phyloP scores from a whole-genome alignment of 2,329 filamentous ascomycete genomes.

The Hypoxylon rubiginosum region DNA sequence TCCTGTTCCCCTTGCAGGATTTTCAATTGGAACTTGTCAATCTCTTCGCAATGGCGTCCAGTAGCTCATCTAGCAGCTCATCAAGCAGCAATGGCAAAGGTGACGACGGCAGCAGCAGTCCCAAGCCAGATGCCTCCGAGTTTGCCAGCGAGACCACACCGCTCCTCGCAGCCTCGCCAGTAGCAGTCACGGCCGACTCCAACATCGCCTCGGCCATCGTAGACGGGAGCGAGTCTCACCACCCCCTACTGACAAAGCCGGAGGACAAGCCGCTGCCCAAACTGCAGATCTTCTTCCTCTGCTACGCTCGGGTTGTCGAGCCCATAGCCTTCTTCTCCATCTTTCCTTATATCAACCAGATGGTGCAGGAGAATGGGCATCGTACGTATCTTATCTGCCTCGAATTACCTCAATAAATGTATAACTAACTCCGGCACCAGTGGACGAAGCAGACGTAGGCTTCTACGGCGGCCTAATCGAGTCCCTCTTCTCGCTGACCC shows the following conservation, averaged over 20 bases:
- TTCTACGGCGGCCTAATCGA: conserved; percentile 85
- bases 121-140: conserved; percentile 4
- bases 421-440: conserved; percentile 16
- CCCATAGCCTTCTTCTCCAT: conserved; percentile 88
- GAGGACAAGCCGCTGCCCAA: conserved; percentile 67
- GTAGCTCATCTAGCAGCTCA: conserved; percentile 2
- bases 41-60: conserved; percentile 20
- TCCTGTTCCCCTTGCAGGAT: neutral
- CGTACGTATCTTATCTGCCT: conserved; percentile 32
- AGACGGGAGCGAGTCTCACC: conserved; percentile 17
- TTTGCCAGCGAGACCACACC: conserved; percentile 31
- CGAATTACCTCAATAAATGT: neutral
- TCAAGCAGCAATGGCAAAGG: conserved; percentile 8
- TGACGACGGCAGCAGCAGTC: neutral
- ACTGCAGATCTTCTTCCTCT: conserved; percentile 78
- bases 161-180: conserved; percentile 28
- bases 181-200: conserved; percentile 20
- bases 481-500: conserved; percentile 78
- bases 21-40: neutral
- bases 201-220: conserved; percentile 7
- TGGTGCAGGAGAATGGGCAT: conserved; percentile 76
- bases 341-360: conserved; percentile 83
- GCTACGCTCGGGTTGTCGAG: conserved; percentile 79
- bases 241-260: conserved; percentile 40
- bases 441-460: conserved; percentile 76